A percentile compares a stretch with the other conserved stretches of the same genome.
phyloP scores from a whole-genome alignment of 306 rosid species.

The Herpetospermum pedunculosum region DNA sequence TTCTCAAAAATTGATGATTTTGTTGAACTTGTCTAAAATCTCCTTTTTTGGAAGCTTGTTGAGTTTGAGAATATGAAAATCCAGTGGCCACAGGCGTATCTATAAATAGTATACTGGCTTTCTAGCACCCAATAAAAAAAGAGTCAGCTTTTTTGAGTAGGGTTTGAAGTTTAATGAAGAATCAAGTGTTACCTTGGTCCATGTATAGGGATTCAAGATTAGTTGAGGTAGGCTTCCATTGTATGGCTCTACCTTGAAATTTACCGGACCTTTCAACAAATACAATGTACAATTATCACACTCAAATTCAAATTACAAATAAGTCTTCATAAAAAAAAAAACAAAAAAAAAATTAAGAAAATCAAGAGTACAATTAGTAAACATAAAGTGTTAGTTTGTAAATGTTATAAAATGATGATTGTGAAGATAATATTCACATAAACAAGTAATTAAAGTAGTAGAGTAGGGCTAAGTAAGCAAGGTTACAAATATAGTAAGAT shows the following conservation, averaged over 20 bases:
- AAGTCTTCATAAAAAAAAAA: no score
- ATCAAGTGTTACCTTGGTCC: constrained; percentile 50
- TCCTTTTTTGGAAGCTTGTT: constrained; percentile 14
- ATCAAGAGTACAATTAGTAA: no score
- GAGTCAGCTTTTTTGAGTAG: constrained; percentile 38
- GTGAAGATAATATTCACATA: no score
- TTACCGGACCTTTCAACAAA: constrained; percentile 43
- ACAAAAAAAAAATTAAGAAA: no score
- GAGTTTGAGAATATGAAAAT: constrained; percentile 40
- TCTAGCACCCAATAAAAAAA: constrained; percentile 26
- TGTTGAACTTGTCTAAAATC: constrained; percentile 31
- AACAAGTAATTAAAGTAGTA: no score
- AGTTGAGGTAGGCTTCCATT: constrained; percentile 48
- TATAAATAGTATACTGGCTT: constrained; percentile 39
- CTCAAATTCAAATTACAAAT: no score
- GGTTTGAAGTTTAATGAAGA: not conserved
- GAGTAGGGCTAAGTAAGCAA: no score
- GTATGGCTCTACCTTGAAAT: constrained; percentile 23
- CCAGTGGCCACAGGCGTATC: constrained; percentile 61
- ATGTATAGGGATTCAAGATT: constrained; percentile 33
- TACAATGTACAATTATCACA: not conserved
- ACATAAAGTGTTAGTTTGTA: no score
- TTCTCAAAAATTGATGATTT: constrained; percentile 36
- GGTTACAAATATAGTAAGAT: no score
- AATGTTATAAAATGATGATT: no score